phyloP scores from a whole-genome alignment of 768 basidiomycete genomes.

The Boletus tomentosulus region DNA sequence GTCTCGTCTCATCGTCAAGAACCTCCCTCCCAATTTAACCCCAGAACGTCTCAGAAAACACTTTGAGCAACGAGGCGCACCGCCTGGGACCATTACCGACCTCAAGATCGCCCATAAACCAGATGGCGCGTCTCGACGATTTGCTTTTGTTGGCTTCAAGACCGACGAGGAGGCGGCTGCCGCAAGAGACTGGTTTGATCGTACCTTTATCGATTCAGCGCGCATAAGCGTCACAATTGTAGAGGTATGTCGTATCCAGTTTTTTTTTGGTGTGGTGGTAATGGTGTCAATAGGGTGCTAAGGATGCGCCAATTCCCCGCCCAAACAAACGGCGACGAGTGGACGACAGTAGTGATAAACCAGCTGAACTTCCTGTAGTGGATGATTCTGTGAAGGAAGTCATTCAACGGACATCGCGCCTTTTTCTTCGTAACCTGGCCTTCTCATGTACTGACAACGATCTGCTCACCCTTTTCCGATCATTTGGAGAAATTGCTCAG shows the following conservation, averaged over 20 bases:
- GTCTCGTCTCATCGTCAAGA: constrained; percentile 84
- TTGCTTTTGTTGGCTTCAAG: constrained; percentile 93
- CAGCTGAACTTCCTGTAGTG: constrained; percentile 1
- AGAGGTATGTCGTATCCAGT: constrained; percentile 45
- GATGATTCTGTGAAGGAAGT: constrained; percentile 40
- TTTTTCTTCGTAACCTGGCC: constrained; percentile 94
- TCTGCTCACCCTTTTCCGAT: constrained; percentile 55
- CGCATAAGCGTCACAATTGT: constrained; percentile 72
- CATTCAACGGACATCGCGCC: constrained; percentile 68
- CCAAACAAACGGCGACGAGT: constrained; percentile 68
- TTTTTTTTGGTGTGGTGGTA: constrained; percentile 4
- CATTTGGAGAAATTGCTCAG: constrained; percentile 74
- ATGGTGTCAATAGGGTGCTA: constrained; percentile 48
- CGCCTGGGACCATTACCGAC: constrained; percentile 77
- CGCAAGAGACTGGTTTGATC: constrained; percentile 81
- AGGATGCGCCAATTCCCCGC: constrained; percentile 61
- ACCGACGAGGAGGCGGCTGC: constrained; percentile 66
- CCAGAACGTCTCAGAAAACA: constrained; percentile 61
- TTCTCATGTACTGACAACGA: constrained; percentile 79
- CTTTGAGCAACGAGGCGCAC: constrained; percentile 59
- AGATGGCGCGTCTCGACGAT: constrained; percentile 78
- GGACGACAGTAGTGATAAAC: constrained; percentile 22
- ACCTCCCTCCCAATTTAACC: constrained; percentile 68
- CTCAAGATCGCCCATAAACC: constrained; percentile 71
- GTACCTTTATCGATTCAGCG: constrained; percentile 77